Base-by-base conservation (phyloP, 768 basidiomycete species). In the Pulveroboletus ravenelii region DNA sequence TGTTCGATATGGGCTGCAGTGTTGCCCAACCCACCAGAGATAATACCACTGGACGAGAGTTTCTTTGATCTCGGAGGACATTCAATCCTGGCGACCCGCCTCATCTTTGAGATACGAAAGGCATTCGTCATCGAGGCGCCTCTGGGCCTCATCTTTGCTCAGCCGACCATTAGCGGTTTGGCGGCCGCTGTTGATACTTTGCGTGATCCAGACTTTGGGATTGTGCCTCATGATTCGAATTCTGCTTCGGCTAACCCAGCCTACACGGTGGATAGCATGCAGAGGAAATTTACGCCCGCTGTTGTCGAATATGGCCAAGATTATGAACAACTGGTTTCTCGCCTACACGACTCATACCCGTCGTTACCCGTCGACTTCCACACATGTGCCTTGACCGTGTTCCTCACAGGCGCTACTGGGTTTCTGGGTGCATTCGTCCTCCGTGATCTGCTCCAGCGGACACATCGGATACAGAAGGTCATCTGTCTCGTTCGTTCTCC, bases 31-130 rank as follows among this genome's bases (percentile, higher is more conserved):
- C 76, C 89, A 6, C 84, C 91, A 0, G 74, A 79, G 8, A 79
- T 85, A 1, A 82, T 99, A 41, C 88, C 93, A 5, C 66, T 88
- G 10, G 87, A 97, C 65, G 95, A 98, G 62, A 91, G 82, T 66
- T 99, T 99, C 80, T 98, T 97, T 72, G 95, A 99, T 65, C 79
- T 98, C 38, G 96, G 96, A 42, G 96, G 96, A 7, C 96, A 99
- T 70, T 98, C 96, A 14, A 97, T 99, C 61, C 81, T 99, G 40
- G 96, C 96, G 0, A 99, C 96, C 2, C 86, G 94, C 23, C 82
- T 98, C 53, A 91, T 97, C 60, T 98, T 99, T 66, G 93, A 97
- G 70, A 85, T 99, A 47, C 85, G 96, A 62, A 96, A 94, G 70
- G 73, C 78, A 0, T 96, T 98, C 66, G 84, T 93, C 10, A 77